These are phyloP conservation scores for Fragaria vesca DNA, from an alignment of 306 rosid genomes.

Conservation along the genomic window DNA sequence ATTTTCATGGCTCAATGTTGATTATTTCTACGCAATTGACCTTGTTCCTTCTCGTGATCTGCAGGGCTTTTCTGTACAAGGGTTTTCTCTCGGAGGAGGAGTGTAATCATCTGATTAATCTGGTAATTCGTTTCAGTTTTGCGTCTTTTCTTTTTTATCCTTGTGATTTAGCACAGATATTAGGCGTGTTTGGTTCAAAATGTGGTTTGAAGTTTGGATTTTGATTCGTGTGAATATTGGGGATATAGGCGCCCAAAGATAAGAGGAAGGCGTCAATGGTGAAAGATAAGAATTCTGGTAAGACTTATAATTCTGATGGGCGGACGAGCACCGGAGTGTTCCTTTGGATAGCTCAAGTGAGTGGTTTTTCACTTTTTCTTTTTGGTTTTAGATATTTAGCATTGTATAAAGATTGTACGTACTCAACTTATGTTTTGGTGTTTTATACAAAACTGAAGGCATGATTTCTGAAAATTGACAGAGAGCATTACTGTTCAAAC, in stretches of 20 bases:
- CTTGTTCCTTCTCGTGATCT: conserved; percentile 1
- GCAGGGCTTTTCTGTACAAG: conserved; percentile 83
- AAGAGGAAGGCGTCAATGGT: conserved; percentile 88
- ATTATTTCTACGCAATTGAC: neutral
- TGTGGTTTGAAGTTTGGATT: conserved; percentile 5
- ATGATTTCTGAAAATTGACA: too few species aligned
- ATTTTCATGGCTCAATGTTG: neutral
- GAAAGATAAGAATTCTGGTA: conserved; percentile 76
- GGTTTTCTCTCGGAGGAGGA: conserved; percentile 65
- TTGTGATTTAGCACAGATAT: neutral
- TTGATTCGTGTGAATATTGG: conserved; percentile 23
- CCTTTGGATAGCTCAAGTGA: conserved; percentile 56
- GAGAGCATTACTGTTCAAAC: neutral
- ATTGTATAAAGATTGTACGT: neutral
- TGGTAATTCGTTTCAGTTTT: conserved; percentile 40
- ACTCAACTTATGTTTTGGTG: neutral
- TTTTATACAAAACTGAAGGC: neutral
- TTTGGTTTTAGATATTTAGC: neutral
- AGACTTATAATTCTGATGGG: conserved; percentile 65
- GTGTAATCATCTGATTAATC: conserved; percentile 69
- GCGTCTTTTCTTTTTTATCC: neutral
- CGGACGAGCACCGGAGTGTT: conserved; percentile 98
- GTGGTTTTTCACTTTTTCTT: conserved; percentile 29
- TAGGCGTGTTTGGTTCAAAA: neutral
- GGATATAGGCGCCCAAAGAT: conserved; percentile 57